Conservation (phyloP, 371 early-diverging fungal genomes). For the Syncephalastrum contaminatum region DNA sequence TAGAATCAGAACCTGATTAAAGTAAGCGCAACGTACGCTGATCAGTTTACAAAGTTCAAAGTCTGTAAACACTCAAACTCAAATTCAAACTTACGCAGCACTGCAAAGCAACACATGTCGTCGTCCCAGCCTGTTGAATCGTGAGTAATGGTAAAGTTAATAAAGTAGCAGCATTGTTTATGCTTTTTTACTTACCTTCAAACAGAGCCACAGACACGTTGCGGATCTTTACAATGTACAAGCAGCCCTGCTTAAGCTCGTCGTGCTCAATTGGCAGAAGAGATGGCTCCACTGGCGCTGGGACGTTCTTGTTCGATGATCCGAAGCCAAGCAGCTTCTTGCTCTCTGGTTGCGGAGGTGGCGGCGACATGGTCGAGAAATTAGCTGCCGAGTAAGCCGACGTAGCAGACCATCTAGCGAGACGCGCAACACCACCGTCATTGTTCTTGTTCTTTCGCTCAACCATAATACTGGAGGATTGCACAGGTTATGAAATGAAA, state of each 20-base stretch:
- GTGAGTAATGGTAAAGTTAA: neutral
- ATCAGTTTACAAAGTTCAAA: neutral
- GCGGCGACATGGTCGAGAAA: slow-evolving; percentile 14
- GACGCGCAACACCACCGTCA: slow-evolving; percentile 8
- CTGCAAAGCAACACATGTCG: slow-evolving; percentile 38
- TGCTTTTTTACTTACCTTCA: slow-evolving; percentile 23
- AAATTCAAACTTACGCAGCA: slow-evolving; percentile 25
- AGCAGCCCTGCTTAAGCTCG: slow-evolving; percentile 30
- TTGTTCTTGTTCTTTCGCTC: slow-evolving; percentile 13
- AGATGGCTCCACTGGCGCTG: neutral
- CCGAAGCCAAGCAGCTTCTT: slow-evolving; percentile 18
- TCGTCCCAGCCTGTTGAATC: slow-evolving; percentile 31
- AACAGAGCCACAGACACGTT: slow-evolving; percentile 32
- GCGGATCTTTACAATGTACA: slow-evolving; percentile 32
- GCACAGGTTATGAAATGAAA: neutral
- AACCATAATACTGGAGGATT: slow-evolving; percentile 1
- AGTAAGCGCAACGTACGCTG: neutral
- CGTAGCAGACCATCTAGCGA: slow-evolving; percentile 7
- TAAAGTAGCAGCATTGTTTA: neutral
- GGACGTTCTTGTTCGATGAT: slow-evolving; percentile 8
- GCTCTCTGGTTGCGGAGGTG: slow-evolving; percentile 4
- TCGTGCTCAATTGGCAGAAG: slow-evolving; percentile 22
- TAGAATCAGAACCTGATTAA: slow-evolving; percentile 30
- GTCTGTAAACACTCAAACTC: neutral
- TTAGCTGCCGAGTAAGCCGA: slow-evolving; percentile 7